Base-by-base conservation (phyloP, 441 rosid species). In the Populus hybrid region DNA sequence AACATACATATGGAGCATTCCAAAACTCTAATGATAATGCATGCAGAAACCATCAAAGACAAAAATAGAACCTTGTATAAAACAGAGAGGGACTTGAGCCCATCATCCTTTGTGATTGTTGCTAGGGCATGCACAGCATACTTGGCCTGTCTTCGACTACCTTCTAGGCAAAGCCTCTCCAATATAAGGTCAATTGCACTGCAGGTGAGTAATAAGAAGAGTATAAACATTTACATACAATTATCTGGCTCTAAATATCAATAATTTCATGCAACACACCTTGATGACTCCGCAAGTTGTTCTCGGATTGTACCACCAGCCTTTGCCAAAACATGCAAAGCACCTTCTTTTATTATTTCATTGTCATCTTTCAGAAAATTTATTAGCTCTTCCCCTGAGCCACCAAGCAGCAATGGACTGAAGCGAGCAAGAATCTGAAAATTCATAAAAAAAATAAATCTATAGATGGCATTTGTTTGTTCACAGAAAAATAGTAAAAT, bases 111-210 rank as follows among this genome's bases (percentile, higher is more conserved):
- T 77, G 98, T 93, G 88, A 97, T 97, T 76, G 99, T 93, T 83
- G 98, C 99, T 35, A 97, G 87, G 36, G 98, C 98, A 85, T 91
- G 98, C 75, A 97, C 99, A 81, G 99, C 99, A 89, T 93, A 92
- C 86, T 94, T 97, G 57, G 98, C 99, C 83, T 97, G 98, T 74
- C 90, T 88, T 42, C 99, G 91, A 81, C 91, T 97, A 71, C 99
- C 98, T 90, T 97, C 98, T 82, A 97, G 83, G 80, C 99, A 97
- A 61, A 97, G 89, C 83, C 85, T 90, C 87, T 97, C 99, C 87
- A 97, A 78, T 78, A 92, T 82, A 84, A 97, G 97, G 83, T 97
- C 98, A 81, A 93, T 82, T 8, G 99, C 91, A 87, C 99, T 97
- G 90, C 80, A 87, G 32, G 32, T 30, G 32, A 88, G 50, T 63